Evolutionary conservation across 805 yeast genomes (phyloP).

Genomic region (Candida verbasci): DNA sequence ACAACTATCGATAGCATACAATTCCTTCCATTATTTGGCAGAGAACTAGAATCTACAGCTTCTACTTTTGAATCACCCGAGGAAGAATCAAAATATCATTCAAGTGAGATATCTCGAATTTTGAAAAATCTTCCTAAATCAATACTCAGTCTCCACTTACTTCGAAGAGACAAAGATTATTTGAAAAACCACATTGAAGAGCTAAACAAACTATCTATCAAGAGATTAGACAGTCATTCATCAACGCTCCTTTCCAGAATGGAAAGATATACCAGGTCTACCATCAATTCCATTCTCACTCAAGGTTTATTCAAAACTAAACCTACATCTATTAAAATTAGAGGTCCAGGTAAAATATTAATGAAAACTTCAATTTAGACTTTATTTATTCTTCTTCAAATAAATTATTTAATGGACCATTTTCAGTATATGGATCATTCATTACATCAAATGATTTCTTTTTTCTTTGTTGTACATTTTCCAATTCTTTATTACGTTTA

Average conservation of each 20-base stretch:
- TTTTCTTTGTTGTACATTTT: conserved; percentile 45
- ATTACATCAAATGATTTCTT: conserved; percentile 43
- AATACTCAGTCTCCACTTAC: too few relatives aligned
- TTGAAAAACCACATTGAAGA: too few relatives aligned
- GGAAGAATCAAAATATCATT: too few relatives aligned
- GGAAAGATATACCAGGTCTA: too few relatives aligned
- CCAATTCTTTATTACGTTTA: conserved; percentile 53
- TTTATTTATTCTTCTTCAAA: conserved; percentile 41
- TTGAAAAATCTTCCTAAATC: background rate
- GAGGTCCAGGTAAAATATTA: conserved; percentile 4
- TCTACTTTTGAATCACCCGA: too few relatives aligned
- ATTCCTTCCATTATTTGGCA: conserved; percentile 5
- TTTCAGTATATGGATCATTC: conserved; percentile 71
- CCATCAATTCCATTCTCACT: too few relatives aligned
- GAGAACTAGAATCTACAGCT: too few relatives aligned
- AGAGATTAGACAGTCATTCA: too few relatives aligned
- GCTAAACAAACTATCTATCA: too few relatives aligned
- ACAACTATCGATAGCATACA: conserved; percentile 8
- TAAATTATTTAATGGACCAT: conserved; percentile 58
- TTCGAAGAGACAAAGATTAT: too few relatives aligned
- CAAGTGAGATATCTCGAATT: too few relatives aligned
- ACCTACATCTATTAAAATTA: background rate
- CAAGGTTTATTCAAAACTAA: conserved; percentile 3
- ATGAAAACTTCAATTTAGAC: background rate
- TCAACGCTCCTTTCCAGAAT: too few relatives aligned